Evolutionary conservation across 352 stramenopile genomes (phyloP), one percentile per base, ranked within the genome.

Genomic region (Aphanomyces astaci): DNA sequence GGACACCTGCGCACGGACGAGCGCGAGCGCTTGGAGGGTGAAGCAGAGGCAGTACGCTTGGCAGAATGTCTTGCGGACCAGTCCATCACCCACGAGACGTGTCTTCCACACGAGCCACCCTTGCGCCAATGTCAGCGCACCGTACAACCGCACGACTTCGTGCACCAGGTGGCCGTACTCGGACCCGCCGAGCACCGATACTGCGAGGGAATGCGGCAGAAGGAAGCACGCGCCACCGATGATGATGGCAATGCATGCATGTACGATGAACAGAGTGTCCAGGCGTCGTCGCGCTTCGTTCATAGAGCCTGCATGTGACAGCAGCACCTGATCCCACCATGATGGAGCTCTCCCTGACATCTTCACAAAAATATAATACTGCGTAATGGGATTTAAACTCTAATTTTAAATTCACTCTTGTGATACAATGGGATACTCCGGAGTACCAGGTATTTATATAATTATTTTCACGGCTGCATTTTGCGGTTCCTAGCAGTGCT

Each of bases 41-140:
- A 94, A 94, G 77, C 84, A 94, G 57, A 91, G 87, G 75, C 82
- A 92, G 71, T 94, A 94, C 24, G 84, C 86, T 72, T 94, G 86
- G 67, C 86, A 94, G 73, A 94, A 94, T 53, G 86, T 94, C 56
- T 85, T 85, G 30, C 86, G 84, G 64, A 94, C 78, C 45, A 94
- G 76, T 63, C 82, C 84, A 66, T 92, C 86, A 69, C 84, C 91
- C 71, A 94, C 86, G 66, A 92, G 83, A 4, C 86, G 82, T 46
- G 86, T 92, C 57, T 85, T 84, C 84, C 84, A 92, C 53, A 94
- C 86, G 70, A 94, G 84, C 82, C 83, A 94, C 7, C 82, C 84
- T 65, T 94, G 86, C 33, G 84, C 86, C 60, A 92, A 74, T 46
- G 86, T 94, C 53, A 94, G 67, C 19, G 84, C 82, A 19, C 84